A percentile compares a stretch with the other conserved stretches of the same genome.
phyloP scores from a whole-genome alignment of 2,329 filamentous ascomycete genomes.

The Sporothrix dimorphospora region DNA sequence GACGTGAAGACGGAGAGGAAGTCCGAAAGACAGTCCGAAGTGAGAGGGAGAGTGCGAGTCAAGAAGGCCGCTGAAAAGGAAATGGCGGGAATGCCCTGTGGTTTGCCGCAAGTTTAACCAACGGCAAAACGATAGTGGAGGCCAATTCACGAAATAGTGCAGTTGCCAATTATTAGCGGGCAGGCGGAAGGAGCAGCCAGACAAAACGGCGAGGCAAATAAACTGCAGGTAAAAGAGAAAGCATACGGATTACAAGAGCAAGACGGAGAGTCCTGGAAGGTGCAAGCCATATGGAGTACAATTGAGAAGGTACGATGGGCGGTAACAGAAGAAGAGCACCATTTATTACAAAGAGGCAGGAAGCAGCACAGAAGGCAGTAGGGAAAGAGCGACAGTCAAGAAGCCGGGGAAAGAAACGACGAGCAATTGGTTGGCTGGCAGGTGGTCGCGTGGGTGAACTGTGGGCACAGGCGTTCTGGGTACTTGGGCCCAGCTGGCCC shows the following conservation, averaged over 20 bases:
- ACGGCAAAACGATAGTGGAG: constrained; percentile 1
- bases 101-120: background rate
- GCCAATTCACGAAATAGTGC: constrained; percentile 1
- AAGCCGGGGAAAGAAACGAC: background rate
- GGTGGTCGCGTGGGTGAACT: constrained; percentile 1
- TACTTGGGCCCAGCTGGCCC: background rate
- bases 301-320: background rate
- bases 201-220: constrained; percentile 8
- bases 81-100: background rate
- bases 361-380: background rate
- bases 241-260: background rate
- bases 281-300: too few species aligned
- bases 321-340: background rate
- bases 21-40: background rate
- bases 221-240: background rate
- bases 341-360: background rate
- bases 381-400: background rate
- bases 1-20: background rate
- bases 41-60: background rate
- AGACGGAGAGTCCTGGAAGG: background rate
- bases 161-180: background rate
- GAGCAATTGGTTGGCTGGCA: constrained; percentile 1
- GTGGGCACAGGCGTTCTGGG: background rate
- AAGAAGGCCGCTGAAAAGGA: background rate
- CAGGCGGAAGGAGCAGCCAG: background rate